phyloP scores from a whole-genome alignment of 2,329 filamentous ascomycete genomes.

The Penicillium sp. region DNA sequence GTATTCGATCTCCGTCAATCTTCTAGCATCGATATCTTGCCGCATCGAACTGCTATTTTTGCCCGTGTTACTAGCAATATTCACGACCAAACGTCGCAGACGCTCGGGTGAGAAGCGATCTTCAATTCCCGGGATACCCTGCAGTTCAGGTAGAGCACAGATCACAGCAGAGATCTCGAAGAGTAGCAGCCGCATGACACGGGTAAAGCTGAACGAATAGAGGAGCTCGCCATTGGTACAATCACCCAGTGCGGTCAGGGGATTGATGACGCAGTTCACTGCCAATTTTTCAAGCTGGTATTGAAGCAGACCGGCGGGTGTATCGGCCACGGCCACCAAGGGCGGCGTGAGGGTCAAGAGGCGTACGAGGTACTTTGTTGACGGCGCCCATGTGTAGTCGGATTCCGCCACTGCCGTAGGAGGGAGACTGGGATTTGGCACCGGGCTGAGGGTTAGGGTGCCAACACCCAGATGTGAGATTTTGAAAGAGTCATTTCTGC shows the following conservation, averaged over 20 bases:
- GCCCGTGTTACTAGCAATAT: slow-evolving; percentile 53
- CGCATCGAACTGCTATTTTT: slow-evolving; percentile 65
- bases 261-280: slow-evolving; percentile 72
- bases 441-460: slow-evolving; percentile 54
- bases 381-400: slow-evolving; percentile 34
- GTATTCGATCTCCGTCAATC: slow-evolving; percentile 72
- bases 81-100: slow-evolving; percentile 57
- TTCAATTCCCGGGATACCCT: slow-evolving; percentile 56
- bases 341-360: slow-evolving; percentile 60
- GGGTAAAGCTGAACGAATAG: slow-evolving; percentile 61
- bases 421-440: slow-evolving; percentile 33
- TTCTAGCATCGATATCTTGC: slow-evolving; percentile 56
- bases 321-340: slow-evolving; percentile 58
- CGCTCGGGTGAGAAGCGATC: slow-evolving; percentile 59
- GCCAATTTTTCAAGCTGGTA: slow-evolving; percentile 76
- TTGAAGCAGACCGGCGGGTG: slow-evolving; percentile 60
- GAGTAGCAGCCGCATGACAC: slow-evolving; percentile 67
- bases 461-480: slow-evolving; percentile 58
- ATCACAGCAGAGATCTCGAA: slow-evolving; percentile 72
- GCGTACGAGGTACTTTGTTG: slow-evolving; percentile 59
- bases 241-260: slow-evolving; percentile 75
- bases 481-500: slow-evolving; percentile 49
- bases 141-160: slow-evolving; percentile 68
- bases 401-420: slow-evolving; percentile 21
- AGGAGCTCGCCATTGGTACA: slow-evolving; percentile 68